Percentiles rank a stretch among this genome's conserved stretches.
Conservation (phyloP, 108 stramenopile genomes). For the Parmales sp. region DNA sequence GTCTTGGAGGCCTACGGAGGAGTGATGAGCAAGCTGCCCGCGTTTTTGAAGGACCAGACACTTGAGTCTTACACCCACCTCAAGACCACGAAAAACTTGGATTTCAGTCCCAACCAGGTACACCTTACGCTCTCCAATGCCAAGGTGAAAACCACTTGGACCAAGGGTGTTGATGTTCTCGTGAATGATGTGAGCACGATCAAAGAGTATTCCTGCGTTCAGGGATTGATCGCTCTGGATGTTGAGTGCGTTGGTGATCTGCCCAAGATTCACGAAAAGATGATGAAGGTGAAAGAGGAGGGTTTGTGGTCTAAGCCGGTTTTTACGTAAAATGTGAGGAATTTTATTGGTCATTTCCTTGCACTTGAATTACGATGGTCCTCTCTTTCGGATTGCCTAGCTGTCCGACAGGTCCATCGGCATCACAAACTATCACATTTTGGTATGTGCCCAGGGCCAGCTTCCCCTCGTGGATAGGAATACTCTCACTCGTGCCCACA, state of each 20-base stretch:
- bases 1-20: constrained; percentile 29
- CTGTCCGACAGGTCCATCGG: constrained; percentile 17
- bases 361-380: constrained; percentile 18
- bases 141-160: constrained; percentile 20
- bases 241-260: constrained; percentile 13
- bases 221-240: constrained; percentile 15
- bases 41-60: neutral
- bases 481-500: constrained; percentile 24
- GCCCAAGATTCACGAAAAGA: constrained; percentile 8
- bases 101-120: constrained; percentile 14
- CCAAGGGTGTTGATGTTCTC: constrained; percentile 16
- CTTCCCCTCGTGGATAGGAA: constrained; percentile 21
- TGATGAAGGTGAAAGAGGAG: constrained; percentile 16
- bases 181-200: constrained; percentile 14
- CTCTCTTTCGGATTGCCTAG: neutral
- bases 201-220: constrained; percentile 18
- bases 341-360: constrained; percentile 19
- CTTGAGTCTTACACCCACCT: constrained; percentile 21
- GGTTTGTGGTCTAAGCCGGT: neutral
- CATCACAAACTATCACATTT: constrained; percentile 20
- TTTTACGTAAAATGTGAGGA: neutral
- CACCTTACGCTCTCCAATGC: constrained; percentile 26
- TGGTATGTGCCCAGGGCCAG: constrained; percentile 29
- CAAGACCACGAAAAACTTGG: constrained; percentile 14
- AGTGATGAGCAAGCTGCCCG: constrained; percentile 15